Percentiles rank a stretch among this genome's conserved stretches.
Conservation (phyloP, 768 basidiomycete genomes). For the Infundibulicybe gibba region DNA sequence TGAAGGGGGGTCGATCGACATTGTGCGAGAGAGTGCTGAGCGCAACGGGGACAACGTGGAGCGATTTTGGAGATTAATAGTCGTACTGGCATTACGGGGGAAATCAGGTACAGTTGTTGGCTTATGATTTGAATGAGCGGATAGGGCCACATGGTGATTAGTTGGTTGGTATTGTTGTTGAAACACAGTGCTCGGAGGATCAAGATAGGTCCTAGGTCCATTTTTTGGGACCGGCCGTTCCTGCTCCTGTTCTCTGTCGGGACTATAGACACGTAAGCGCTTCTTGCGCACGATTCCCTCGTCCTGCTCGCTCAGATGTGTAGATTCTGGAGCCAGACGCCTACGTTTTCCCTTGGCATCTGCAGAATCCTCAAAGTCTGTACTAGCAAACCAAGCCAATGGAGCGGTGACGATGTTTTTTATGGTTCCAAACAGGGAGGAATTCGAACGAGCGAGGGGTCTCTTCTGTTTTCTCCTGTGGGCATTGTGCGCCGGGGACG, state of each 20-base stretch:
- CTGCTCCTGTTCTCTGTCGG: slow-evolving; percentile 32
- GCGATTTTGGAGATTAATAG: slow-evolving; percentile 12
- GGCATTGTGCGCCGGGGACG: too few species aligned
- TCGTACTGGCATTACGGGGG: slow-evolving; percentile 22
- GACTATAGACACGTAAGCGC: slow-evolving; percentile 51
- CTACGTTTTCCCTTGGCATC: slow-evolving; percentile 55
- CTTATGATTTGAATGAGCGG: slow-evolving; percentile 11
- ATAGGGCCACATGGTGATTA: slow-evolving; percentile 12
- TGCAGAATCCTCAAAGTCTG: slow-evolving; percentile 43
- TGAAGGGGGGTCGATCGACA: slow-evolving; percentile 68
- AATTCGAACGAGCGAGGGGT: slow-evolving; percentile 47
- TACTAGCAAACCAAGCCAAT: slow-evolving; percentile 50
- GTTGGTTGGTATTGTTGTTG: slow-evolving; percentile 19
- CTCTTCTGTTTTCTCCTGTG: background rate
- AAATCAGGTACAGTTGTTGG: slow-evolving; percentile 21
- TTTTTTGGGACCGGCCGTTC: slow-evolving; percentile 14
- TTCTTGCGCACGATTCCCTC: slow-evolving; percentile 37
- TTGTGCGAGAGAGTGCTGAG: slow-evolving; percentile 48
- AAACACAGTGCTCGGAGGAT: slow-evolving; percentile 50
- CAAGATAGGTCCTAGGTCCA: slow-evolving; percentile 38
- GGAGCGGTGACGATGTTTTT: slow-evolving; percentile 67
- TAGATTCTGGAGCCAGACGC: slow-evolving; percentile 29
- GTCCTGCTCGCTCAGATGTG: slow-evolving; percentile 27
- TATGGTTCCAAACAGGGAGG: slow-evolving; percentile 58
- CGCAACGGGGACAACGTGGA: slow-evolving; percentile 44